Evolutionary conservation across 148 eudicot genomes (phyloP).

Genomic region (Nepenthes gracilis): DNA sequence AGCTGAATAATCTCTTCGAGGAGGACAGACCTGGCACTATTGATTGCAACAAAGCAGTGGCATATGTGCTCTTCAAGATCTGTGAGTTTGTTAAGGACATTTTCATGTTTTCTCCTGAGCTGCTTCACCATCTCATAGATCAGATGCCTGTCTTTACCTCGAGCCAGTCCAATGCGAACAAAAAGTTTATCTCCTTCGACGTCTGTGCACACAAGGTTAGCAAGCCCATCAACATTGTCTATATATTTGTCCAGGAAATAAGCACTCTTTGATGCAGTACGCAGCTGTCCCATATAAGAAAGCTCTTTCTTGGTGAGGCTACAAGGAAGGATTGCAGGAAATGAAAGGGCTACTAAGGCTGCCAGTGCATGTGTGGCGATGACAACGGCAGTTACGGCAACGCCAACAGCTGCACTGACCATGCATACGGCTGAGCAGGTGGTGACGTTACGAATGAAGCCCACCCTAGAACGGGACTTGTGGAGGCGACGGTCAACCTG

Average conservation of each 20-base stretch:
- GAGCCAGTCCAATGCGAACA: conserved; percentile 48
- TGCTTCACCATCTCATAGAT: conserved; percentile 56
- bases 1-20: conserved; percentile 31
- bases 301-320: conserved; percentile 35
- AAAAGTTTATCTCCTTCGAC: conserved; percentile 56
- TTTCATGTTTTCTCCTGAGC: conserved; percentile 37
- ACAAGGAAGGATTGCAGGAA: conserved; percentile 34
- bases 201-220: conserved; percentile 34
- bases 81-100: conserved; percentile 39
- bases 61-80: conserved; percentile 76
- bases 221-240: conserved; percentile 65
- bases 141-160: conserved; percentile 61
- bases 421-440: conserved; percentile 46
- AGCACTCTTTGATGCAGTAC: conserved; percentile 52
- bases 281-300: conserved; percentile 46
- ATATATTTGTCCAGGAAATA: conserved; percentile 55
- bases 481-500: conserved; percentile 38
- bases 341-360: conserved; percentile 44
- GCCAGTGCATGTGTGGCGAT: conserved; percentile 57
- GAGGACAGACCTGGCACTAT: conserved; percentile 56
- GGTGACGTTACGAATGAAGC: conserved; percentile 28
- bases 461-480: conserved; percentile 39
- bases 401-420: conserved; percentile 46
- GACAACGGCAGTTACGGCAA: conserved; percentile 35
- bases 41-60: conserved; percentile 66